Percentiles rank a stretch among this genome's conserved stretches.
phyloP scores from a whole-genome alignment of 78 protist species.

The Dictyostelium purpureum region DNA sequence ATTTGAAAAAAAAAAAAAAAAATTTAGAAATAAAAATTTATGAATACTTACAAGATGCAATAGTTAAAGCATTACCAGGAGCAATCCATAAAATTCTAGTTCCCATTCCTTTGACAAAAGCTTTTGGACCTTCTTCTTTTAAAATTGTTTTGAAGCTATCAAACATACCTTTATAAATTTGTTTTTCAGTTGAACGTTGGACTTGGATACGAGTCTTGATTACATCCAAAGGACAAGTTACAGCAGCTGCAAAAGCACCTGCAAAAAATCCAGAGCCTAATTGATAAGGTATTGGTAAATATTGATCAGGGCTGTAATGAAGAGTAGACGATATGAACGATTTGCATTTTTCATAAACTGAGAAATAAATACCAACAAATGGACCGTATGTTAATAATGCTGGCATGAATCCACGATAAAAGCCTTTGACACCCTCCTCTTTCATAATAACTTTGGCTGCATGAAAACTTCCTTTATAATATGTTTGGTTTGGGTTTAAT shows the following conservation, averaged over 20 bases:
- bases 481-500: conserved; percentile 43
- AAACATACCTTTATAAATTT: conserved; percentile 37
- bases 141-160: conserved; percentile 46
- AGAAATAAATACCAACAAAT: conserved; percentile 73
- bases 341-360: conserved; percentile 72
- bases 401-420: conserved; percentile 76
- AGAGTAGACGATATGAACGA: neutral
- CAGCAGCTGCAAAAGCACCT: conserved; percentile 84
- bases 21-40: no score
- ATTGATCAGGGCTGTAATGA: neutral
- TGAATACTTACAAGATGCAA: conserved; percentile 83
- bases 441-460: conserved; percentile 31
- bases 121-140: conserved; percentile 78
- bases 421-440: conserved; percentile 72
- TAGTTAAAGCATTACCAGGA: conserved; percentile 84
- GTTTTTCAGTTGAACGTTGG: conserved; percentile 1
- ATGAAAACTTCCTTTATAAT: conserved; percentile 58
- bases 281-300: conserved; percentile 36
- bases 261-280: conserved; percentile 73
- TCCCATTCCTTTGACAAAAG: conserved; percentile 79
- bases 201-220: conserved; percentile 84
- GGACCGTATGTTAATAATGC: conserved; percentile 76
- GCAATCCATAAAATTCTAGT: conserved; percentile 86
- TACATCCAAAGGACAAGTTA: conserved; percentile 86
- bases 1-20: neutral